Evolutionary conservation across 2,329 filamentous ascomycete species (phyloP), one percentile per base, ranked within the genome.

Genomic region (Fusarium torreyae): DNA sequence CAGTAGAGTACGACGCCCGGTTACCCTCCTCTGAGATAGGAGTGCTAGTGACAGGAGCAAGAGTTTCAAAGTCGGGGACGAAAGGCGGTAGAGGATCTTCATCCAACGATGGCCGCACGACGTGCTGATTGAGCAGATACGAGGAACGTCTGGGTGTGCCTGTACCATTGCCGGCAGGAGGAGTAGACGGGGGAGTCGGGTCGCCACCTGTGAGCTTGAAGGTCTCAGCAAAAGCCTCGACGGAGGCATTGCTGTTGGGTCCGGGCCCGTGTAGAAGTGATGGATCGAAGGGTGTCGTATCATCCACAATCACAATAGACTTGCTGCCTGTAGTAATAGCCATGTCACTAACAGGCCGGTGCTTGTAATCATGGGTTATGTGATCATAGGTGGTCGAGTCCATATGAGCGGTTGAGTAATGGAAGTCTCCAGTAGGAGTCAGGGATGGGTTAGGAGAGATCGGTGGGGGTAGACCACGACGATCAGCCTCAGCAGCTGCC

Each of bases 251-350:
- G 5, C 77, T 79, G 3, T 79, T 77, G 9, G 86, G 74, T 34
- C 82, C 82, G 9, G 86, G 74, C 34, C 82, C 82, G 10, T 84
- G 86, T 10, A 89, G 87, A 11, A 81, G 70, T 1, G 84, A 79
- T n/a, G 85, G 77, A 10, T 87, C 81, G 7, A 82, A 80, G 0
- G 84, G 81, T 17, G 85, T 71, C 1, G 90, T 91, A 33, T 88
- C 89, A 61, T 97, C 93, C 36, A 97, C 89, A 74, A 97, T 97
- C 57, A 97, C 86, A 69, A 97, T 97, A 0, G 94, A 97, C 75
- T 94, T 91, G 83, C 93, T 97, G n/a, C 93, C 92, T 13, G 86
- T 85, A 0, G 94, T 96, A 44, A 95, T 87, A 7, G 80, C 87
- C 70, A 83, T 82, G 63, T 89, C 86, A 66, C 86, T 88, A 14